A percentile compares a stretch with the other conserved stretches of the same genome.
Conservation (phyloP, 257 asterid species). For the Rehmannia glutinosa region DNA sequence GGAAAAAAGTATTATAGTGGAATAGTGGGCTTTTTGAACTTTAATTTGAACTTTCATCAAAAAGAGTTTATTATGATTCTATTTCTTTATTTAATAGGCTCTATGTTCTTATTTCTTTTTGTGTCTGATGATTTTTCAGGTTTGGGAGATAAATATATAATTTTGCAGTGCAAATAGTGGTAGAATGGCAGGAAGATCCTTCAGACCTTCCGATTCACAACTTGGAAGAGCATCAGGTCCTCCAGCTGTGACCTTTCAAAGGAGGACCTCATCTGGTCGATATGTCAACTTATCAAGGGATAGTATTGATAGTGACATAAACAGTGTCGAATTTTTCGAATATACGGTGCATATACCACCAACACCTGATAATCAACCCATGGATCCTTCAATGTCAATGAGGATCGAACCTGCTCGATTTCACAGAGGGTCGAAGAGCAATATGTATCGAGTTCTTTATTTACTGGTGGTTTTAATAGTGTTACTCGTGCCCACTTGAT, state of each 20-base stretch:
- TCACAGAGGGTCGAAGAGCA: slow-evolving; percentile 91
- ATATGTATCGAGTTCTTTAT: slow-evolving; percentile 78
- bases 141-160: slow-evolving; percentile 23
- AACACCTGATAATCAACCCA: slow-evolving; percentile 95
- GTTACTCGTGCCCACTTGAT: slow-evolving; percentile 89
- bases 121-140: slow-evolving; percentile 30
- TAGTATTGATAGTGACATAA: slow-evolving; percentile 84
- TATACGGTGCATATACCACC: slow-evolving; percentile 90
- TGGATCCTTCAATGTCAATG: slow-evolving; percentile 34
- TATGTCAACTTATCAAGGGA: slow-evolving; percentile 86
- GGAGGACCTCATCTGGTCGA: slow-evolving; percentile 80
- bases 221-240: slow-evolving; percentile 37
- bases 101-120: slow-evolving; percentile 5
- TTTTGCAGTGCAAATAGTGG: slow-evolving; percentile 10
- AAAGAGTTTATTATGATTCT: background rate
- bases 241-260: slow-evolving; percentile 63
- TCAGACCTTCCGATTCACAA: slow-evolving; percentile 39
- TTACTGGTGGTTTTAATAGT: slow-evolving; percentile 82
- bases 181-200: slow-evolving; percentile 69
- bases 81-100: background rate
- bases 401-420: slow-evolving; percentile 49
- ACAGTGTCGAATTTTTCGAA: slow-evolving; percentile 58
- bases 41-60: background rate
- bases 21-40: background rate
- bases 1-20: background rate